phyloP scores from a whole-genome alignment of 352 stramenopile species.

The Globisporangium perplexum region DNA sequence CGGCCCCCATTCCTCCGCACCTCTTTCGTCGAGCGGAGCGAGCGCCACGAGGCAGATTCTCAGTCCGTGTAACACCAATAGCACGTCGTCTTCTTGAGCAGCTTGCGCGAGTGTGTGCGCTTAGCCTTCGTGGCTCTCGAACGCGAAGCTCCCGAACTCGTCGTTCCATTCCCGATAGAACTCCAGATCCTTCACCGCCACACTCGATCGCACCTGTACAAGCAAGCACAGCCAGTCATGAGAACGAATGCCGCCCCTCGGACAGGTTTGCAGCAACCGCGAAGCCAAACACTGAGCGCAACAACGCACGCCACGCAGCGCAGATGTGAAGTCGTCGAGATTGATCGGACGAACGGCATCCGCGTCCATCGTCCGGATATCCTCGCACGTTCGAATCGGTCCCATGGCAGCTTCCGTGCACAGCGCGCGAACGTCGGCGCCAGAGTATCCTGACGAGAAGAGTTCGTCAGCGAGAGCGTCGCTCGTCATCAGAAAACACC shows the following conservation, averaged over 20 bases:
- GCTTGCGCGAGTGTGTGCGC: background rate
- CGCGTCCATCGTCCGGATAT: slow-evolving; percentile 88
- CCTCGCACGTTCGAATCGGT: slow-evolving; percentile 82
- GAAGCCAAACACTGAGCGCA: background rate
- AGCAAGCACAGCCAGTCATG: no score
- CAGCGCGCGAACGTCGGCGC: slow-evolving; percentile 96
- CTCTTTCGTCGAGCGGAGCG: slow-evolving; percentile 7
- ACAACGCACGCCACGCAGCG: slow-evolving; percentile 72
- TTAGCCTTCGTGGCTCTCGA: slow-evolving; percentile 59
- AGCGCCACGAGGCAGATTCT: slow-evolving; percentile 3
- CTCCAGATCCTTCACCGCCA: slow-evolving; percentile 91
- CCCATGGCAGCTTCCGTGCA: slow-evolving; percentile 98
- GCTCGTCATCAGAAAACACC: background rate
- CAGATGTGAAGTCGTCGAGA: slow-evolving; percentile 93
- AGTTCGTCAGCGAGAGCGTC: background rate
- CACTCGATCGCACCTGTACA: slow-evolving; percentile 90
- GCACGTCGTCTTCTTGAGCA: slow-evolving; percentile 8
- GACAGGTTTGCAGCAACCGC: background rate
- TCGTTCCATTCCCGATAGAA: slow-evolving; percentile 93
- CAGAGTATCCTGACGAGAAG: slow-evolving; percentile 88
- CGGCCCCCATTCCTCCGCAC: background rate
- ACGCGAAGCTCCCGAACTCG: slow-evolving; percentile 89
- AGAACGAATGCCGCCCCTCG: background rate
- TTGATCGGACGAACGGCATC: slow-evolving; percentile 92
- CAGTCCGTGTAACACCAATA: slow-evolving; percentile 11